Base-by-base conservation (phyloP, 208 protist species). In the Leishmania amazonensis region DNA sequence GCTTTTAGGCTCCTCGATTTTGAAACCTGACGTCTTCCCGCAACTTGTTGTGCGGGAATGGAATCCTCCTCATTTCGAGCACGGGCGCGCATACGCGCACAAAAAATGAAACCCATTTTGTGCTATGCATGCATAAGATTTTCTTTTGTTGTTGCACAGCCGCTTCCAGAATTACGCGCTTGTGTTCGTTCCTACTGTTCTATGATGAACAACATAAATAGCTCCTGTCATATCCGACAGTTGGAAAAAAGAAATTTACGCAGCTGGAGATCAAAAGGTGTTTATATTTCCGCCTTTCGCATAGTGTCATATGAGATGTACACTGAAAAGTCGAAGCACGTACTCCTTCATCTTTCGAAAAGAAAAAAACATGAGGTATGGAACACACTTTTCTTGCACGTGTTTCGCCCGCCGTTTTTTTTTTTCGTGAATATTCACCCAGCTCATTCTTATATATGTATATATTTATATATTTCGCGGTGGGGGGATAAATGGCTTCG, bases 1-100 rank as follows among this genome's bases (percentile, higher is more conserved):
- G 94, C 88, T 98, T 60, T 79, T 96, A 13, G 96, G 96, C 45
- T 89, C 87, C 2, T 98, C 96, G 2, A 95, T 88, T 31, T 77
- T 97, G 84, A 98, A 98, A 74, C 96, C 94, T 13, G 95, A 95
- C 75, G 92, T 96, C 6, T 97, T 97, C 70, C 90, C 93, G 2
- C 83, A 95, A 64, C 87, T 97, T 53, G 82, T 91, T 75, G 82
- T 98, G 0, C 73, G 90, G 51, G 91, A 96, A 73, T 98, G 94
- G 94, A 91, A 73, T 79, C 95, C 95, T 38, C 86, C 91, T 24
- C 85, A 87, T 71, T 96, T 97, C 79, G 80, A 88, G 31, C 87
- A 88, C n/a, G 94, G 94, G 19, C 83, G 94, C 47, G 91, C 88
- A 51, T 95, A 83, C 17, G 67, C 78, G 1, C 21, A 65, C 6